Percentiles rank a stretch among this genome's conserved stretches.
phyloP scores from a whole-genome alignment of 805 yeast genomes.

The Candida insectorum region DNA sequence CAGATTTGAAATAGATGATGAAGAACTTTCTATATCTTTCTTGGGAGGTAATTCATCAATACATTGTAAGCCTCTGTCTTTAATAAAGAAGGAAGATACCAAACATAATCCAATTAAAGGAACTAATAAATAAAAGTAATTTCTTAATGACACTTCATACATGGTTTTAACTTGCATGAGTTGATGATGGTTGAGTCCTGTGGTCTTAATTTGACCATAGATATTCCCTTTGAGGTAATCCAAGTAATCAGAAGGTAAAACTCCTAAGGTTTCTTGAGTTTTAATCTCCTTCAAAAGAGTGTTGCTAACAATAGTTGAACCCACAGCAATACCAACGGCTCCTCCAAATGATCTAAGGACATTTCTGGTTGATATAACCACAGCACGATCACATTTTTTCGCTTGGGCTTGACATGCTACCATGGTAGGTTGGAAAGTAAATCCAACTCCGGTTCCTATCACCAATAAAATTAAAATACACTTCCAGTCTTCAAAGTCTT shows the following conservation, averaged over 20 bases:
- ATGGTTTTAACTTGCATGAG: constrained; percentile 18
- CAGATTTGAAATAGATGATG: too few species aligned
- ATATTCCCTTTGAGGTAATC: constrained; percentile 22
- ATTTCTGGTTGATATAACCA: constrained; percentile 55
- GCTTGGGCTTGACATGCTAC: constrained; percentile 58
- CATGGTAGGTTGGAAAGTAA: constrained; percentile 53
- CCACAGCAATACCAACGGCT: constrained; percentile 54
- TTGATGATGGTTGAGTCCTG: constrained; percentile 16
- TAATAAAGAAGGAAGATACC: constrained; percentile 25
- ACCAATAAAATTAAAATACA: constrained; percentile 18
- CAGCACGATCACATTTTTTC: constrained; percentile 50
- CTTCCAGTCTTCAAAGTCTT: constrained; percentile 27
- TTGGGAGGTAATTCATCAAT: constrained; percentile 25
- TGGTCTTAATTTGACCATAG: constrained; percentile 20
- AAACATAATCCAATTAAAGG: constrained; percentile 34
- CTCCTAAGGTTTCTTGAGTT: background rate
- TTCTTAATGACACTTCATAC: constrained; percentile 30
- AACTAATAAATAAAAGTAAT: constrained; percentile 32
- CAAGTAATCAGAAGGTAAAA: constrained; percentile 14
- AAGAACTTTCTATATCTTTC: constrained; percentile 7
- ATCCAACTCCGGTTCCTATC: constrained; percentile 43
- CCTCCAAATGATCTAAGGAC: constrained; percentile 59
- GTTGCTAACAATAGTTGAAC: constrained; percentile 37
- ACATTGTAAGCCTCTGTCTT: constrained; percentile 35
- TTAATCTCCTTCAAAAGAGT: constrained; percentile 23